Conservation (phyloP, 305 asterid genomes). For the Stenogyne calaminthoides region DNA sequence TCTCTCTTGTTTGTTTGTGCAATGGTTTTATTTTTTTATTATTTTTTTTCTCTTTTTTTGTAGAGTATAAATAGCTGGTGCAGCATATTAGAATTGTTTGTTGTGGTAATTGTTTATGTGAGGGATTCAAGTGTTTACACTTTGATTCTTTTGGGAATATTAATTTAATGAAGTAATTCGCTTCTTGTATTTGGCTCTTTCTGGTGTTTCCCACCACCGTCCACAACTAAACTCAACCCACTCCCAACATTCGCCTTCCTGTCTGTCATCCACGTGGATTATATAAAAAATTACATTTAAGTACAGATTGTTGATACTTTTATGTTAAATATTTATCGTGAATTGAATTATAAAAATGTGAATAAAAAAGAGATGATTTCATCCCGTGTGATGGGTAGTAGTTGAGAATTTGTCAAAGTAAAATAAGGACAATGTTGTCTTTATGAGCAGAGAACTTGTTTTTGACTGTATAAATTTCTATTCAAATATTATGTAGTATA, state of each 20-base stretch:
- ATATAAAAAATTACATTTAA: too few species aligned
- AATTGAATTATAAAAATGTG: too few species aligned
- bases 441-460: too few species aligned
- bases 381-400: not conserved
- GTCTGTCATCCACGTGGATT: too few species aligned
- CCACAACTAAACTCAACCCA: too few species aligned
- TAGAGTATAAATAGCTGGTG: slow-evolving; percentile 31
- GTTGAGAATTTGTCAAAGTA: too few species aligned
- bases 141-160: slow-evolving; percentile 23
- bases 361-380: not conserved
- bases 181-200: slow-evolving; percentile 9
- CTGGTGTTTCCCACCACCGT: too few species aligned
- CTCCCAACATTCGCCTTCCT: not conserved
- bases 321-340: not conserved
- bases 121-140: slow-evolving; percentile 13
- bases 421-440: too few species aligned
- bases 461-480: too few species aligned
- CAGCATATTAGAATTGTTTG: slow-evolving; percentile 36
- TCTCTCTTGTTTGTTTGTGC: slow-evolving; percentile 46
- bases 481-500: too few species aligned
- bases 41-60: slow-evolving; percentile 22
- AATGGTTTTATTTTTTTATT: not conserved
- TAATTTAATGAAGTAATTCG: slow-evolving; percentile 18
- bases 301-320: not conserved
- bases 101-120: slow-evolving; percentile 35